Evolutionary conservation across 345 rosid species (phyloP).

Genomic region (Citrus cavaleriei): DNA sequence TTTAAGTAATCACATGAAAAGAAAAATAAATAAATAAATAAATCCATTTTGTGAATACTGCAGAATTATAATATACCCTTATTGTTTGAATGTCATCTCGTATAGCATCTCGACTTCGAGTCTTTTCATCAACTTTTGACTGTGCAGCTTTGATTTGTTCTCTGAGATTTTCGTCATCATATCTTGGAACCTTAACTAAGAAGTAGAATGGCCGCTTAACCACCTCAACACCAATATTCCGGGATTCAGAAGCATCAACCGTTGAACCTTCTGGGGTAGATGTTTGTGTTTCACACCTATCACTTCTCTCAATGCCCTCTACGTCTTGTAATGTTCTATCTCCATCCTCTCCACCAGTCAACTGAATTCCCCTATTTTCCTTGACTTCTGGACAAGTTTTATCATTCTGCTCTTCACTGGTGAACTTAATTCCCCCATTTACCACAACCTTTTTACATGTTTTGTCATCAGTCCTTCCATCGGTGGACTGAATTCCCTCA

Average conservation of each 20-base stretch:
- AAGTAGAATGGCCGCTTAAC: slow-evolving; percentile 50
- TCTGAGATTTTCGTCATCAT: slow-evolving; percentile 43
- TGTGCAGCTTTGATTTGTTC: slow-evolving; percentile 56
- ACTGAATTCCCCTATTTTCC: background rate
- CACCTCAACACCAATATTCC: slow-evolving; percentile 30
- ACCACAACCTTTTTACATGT: background rate
- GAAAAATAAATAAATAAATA: background rate
- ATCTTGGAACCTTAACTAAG: slow-evolving; percentile 63
- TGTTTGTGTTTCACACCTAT: slow-evolving; percentile 14
- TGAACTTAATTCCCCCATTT: background rate
- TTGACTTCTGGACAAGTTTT: background rate
- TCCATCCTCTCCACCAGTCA: background rate
- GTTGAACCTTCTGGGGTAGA: slow-evolving; percentile 28
- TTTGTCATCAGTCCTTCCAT: background rate
- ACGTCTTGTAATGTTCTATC: slow-evolving; percentile 15
- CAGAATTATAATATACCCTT: slow-evolving; percentile 36
- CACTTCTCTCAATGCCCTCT: slow-evolving; percentile 20
- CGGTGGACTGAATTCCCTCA: background rate
- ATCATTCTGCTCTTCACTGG: background rate
- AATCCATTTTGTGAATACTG: background rate
- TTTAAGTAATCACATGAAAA: slow-evolving; percentile 18
- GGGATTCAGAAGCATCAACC: slow-evolving; percentile 33
- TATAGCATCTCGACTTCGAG: slow-evolving; percentile 57
- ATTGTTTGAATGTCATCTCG: slow-evolving; percentile 40
- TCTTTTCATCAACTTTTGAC: slow-evolving; percentile 55